These are phyloP conservation scores for Lasiosphaeris hirsuta DNA, from an alignment of 495 filamentous ascomycete species.

Conservation along the genomic window DNA sequence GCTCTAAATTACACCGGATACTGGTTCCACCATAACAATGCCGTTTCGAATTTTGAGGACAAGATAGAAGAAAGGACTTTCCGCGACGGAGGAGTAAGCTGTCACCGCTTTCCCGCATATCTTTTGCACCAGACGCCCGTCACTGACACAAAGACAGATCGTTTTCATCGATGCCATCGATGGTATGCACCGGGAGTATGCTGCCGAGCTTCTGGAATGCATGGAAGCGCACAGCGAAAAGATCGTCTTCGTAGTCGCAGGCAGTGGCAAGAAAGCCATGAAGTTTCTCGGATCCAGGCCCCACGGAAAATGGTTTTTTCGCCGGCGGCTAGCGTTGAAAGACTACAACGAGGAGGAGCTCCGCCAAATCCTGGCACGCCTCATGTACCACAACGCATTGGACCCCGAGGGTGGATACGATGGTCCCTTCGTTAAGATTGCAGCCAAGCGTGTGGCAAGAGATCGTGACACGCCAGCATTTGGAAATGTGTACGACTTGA, in stretches of 20 bases:
- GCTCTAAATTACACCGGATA: too few relatives aligned
- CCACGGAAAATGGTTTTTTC: constrained; percentile 57
- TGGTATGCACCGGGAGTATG: too few relatives aligned
- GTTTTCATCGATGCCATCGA: too few relatives aligned
- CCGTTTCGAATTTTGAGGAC: too few relatives aligned
- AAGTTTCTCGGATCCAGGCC: constrained; percentile 64
- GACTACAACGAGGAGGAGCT: constrained; percentile 61
- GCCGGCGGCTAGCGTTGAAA: constrained; percentile 50
- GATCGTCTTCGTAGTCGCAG: constrained; percentile 59
- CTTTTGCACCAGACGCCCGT: too few relatives aligned
- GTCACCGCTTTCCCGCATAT: too few relatives aligned
- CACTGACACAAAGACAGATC: too few relatives aligned
- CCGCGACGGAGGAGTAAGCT: too few relatives aligned
- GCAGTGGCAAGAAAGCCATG: constrained; percentile 60
- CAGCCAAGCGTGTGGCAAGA: constrained; percentile 51
- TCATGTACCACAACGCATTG: constrained; percentile 50
- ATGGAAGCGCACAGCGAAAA: background rate
- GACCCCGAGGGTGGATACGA: constrained; percentile 50
- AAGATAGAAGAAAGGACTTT: too few relatives aligned
- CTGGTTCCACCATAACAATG: too few relatives aligned
- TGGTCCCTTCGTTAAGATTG: constrained; percentile 59
- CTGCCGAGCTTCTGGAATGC: too few relatives aligned
- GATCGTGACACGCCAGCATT: constrained; percentile 55
- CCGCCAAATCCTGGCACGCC: constrained; percentile 45
- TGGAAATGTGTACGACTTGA: constrained; percentile 60